Percentiles rank a stretch among this genome's conserved stretches.
Evolutionary conservation across 2,329 filamentous ascomycete species (phyloP).

Genomic region (Diplodia seriata): DNA sequence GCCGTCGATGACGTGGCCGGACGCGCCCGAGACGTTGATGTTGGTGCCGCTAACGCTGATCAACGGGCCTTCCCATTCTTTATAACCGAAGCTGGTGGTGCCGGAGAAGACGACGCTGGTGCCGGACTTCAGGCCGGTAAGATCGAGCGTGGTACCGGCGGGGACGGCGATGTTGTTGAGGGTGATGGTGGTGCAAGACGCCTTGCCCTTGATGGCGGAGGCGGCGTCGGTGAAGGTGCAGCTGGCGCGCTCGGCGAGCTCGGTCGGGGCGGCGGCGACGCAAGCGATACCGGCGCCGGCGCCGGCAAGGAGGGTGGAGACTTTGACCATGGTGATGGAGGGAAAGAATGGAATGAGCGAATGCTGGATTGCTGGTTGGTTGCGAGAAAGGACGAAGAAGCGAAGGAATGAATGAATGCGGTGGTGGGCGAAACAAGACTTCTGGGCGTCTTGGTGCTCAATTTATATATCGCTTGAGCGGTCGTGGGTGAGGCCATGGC

Average conservation of each 20-base stretch:
- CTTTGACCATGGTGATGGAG: constrained; percentile 26
- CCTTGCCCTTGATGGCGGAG: constrained; percentile 57
- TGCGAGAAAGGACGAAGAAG: background rate
- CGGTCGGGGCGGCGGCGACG: constrained; percentile 18
- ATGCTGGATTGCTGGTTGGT: background rate
- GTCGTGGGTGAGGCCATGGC: background rate
- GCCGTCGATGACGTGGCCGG: constrained; percentile 63
- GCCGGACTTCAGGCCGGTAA: constrained; percentile 61
- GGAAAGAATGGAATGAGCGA: constrained; percentile 8
- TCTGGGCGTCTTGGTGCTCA: background rate
- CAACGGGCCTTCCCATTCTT: constrained; percentile 70
- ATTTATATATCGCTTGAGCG: constrained; percentile 3
- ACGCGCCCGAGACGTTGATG: constrained; percentile 66
- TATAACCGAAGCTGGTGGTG: constrained; percentile 70
- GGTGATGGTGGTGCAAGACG: constrained; percentile 61
- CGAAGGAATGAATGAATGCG: constrained; percentile 2
- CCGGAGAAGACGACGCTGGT: constrained; percentile 68
- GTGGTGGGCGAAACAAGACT: constrained; percentile 1
- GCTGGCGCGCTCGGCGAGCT: constrained; percentile 26
- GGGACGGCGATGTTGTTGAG: constrained; percentile 63
- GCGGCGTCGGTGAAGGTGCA: constrained; percentile 65
- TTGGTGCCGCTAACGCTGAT: constrained; percentile 65
- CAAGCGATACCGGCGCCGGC: constrained; percentile 11
- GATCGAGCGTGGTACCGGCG: constrained; percentile 64
- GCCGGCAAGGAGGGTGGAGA: constrained; percentile 23